These are phyloP conservation scores for Pascua sp. DNA, from an alignment of 1,284 basidiomycete species.

Conservation along the genomic window DNA sequence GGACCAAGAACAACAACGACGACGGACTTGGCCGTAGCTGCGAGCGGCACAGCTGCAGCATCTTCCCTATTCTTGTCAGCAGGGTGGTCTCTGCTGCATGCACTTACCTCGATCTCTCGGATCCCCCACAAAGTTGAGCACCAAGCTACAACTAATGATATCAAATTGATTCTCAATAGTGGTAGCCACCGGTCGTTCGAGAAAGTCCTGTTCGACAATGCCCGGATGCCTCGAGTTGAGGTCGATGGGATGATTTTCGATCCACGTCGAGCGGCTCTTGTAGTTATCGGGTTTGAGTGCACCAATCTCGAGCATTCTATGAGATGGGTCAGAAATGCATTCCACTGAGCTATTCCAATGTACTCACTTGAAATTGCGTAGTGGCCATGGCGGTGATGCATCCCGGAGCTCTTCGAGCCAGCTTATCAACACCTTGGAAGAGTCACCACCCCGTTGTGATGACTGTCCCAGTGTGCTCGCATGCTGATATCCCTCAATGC, in stretches of 20 bases:
- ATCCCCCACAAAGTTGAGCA: conserved; percentile 81
- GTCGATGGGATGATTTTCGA: conserved; percentile 70
- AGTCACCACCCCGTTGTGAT: conserved; percentile 74
- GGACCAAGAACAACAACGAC: conserved; percentile 65
- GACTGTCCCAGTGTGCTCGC: conserved; percentile 78
- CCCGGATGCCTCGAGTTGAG: conserved; percentile 71
- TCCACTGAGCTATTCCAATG: too few relatives aligned
- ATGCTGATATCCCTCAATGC: conserved; percentile 70
- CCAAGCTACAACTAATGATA: conserved; percentile 73
- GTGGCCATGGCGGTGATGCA: background rate
- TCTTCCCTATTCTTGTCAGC: conserved; percentile 57
- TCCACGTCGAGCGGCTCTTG: conserved; percentile 62
- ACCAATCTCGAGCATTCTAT: conserved; percentile 77
- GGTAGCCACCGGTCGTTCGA: conserved; percentile 50
- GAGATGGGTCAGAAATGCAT: too few relatives aligned
- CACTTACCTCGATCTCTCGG: conserved; percentile 65
- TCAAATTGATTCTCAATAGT: conserved; percentile 61
- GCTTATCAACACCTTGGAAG: conserved; percentile 67
- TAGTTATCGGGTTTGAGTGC: conserved; percentile 81
- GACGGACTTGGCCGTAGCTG: conserved; percentile 58
- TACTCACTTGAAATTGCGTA: too few relatives aligned
- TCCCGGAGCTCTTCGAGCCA: conserved; percentile 64
- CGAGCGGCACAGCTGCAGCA: conserved; percentile 63
- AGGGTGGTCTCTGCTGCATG: background rate
- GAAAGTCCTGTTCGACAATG: conserved; percentile 76